A percentile compares a stretch with the other conserved stretches of the same genome.
Conservation (phyloP, 2,329 filamentous ascomycete species). For the Aureobasidium uvarum region DNA sequence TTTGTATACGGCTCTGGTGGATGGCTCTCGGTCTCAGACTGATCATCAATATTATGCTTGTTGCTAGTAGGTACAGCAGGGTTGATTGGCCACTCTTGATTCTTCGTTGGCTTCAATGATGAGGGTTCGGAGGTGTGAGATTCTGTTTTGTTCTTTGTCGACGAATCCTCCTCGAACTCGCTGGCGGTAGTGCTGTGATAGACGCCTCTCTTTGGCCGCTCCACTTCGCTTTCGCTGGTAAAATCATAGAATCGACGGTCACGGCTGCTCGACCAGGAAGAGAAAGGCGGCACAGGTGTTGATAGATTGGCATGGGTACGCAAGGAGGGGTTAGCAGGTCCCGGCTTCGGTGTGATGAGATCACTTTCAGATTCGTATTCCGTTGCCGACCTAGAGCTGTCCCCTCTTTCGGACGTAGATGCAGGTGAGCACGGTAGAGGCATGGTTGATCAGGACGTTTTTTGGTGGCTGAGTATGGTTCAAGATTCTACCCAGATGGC, state of each 20-base stretch:
- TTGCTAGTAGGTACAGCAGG: constrained; percentile 1
- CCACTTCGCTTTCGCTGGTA: constrained; percentile 27
- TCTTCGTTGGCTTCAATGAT: background rate
- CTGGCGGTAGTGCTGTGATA: constrained; percentile 22
- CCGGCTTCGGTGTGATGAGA: constrained; percentile 38
- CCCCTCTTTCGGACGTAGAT: constrained; percentile 34
- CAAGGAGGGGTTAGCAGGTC: constrained; percentile 35
- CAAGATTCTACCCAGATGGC: constrained; percentile 1
- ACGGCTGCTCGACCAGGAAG: constrained; percentile 25
- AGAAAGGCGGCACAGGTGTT: constrained; percentile 27
- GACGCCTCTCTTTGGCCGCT: constrained; percentile 24
- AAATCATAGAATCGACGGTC: constrained; percentile 27
- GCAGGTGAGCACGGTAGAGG: constrained; percentile 39
- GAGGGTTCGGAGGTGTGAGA: background rate
- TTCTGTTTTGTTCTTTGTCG: background rate
- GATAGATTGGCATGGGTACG: constrained; percentile 34
- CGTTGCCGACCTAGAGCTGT: constrained; percentile 31
- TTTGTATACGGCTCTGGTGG: constrained; percentile 5
- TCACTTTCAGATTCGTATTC: constrained; percentile 36
- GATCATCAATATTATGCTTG: constrained; percentile 3
- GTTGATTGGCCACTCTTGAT: background rate
- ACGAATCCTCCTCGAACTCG: constrained; percentile 24
- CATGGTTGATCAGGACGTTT: constrained; percentile 23
- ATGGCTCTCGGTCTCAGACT: constrained; percentile 5
- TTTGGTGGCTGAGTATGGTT: constrained; percentile 12